These are phyloP conservation scores for Lachancea mirantina DNA, from an alignment of 805 yeast species.

Conservation along the genomic window DNA sequence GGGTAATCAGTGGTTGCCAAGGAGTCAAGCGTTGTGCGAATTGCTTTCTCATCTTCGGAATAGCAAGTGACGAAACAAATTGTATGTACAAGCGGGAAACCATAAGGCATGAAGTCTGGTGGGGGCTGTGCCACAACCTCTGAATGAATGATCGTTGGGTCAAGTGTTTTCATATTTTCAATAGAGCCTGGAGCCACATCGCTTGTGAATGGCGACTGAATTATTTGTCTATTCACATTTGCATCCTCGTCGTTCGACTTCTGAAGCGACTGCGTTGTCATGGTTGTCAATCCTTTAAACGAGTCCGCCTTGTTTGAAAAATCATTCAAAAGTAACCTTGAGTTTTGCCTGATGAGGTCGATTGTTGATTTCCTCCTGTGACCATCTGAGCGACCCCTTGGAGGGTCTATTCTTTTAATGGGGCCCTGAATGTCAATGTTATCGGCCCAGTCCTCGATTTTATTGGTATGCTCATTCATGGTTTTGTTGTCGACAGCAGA, in stretches of 20 bases:
- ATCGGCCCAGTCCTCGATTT: conserved; percentile 83
- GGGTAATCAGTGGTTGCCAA: conserved; percentile 94
- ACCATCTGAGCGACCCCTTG: conserved; percentile 43
- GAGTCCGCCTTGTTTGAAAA: background rate
- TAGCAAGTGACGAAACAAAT: conserved; percentile 85
- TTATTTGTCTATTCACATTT: background rate
- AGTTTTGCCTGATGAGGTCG: conserved; percentile 8
- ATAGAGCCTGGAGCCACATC: conserved; percentile 3
- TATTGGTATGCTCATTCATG: conserved; percentile 55
- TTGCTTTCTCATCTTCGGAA: conserved; percentile 82
- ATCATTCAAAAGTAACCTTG: conserved; percentile 7
- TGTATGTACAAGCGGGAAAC: conserved; percentile 68
- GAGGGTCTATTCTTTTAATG: conserved; percentile 43
- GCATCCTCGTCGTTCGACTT: conserved; percentile 3
- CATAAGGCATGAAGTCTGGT: conserved; percentile 77
- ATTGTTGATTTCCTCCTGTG: conserved; percentile 5
- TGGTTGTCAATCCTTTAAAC: conserved; percentile 40
- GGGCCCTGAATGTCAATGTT: conserved; percentile 47
- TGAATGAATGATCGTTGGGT: conserved; percentile 57
- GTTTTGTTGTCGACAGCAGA: conserved; percentile 49
- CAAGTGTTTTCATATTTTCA: conserved; percentile 39
- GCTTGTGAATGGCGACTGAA: conserved; percentile 8
- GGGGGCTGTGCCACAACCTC: conserved; percentile 91
- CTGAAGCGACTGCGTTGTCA: conserved; percentile 46
- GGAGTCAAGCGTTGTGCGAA: conserved; percentile 86